Base-by-base conservation (phyloP, 768 basidiomycete genomes). In the Daedaleopsis nitida region DNA sequence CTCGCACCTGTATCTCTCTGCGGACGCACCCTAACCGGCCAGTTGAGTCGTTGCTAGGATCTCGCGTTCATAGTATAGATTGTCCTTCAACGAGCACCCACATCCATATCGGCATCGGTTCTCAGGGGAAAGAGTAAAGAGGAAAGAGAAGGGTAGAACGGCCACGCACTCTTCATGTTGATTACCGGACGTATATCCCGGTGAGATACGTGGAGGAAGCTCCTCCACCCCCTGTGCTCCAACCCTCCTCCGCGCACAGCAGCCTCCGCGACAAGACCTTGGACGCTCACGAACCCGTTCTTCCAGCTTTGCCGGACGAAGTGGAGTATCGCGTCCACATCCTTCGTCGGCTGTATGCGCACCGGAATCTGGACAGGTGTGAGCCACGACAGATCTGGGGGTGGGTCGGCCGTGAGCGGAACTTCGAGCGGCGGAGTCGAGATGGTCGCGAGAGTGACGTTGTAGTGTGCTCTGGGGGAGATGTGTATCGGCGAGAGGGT, bases 241-340 rank as follows among this genome's bases (percentile, higher is more conserved):
- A 77, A 67, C 1, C 71, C 63, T 1, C 89, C 89, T 13, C 88
- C 88, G 48, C 75, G 78, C 7, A 91, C 75, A 14, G 68, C 57
- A 4, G 81, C 80, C 32, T 76, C 66, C 2, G 75, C 76, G 19
- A 85, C 73, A 49, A 79, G 69, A 5, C 78, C 80, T 34, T 67
- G 71, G 19, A 87, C 73, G 47, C 76, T 75, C 55, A 86, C 73
- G 6, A 68, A 72, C 1, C 88, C 87, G 14, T 72, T 70, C 45
- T 71, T 73, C 90, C 90, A 92, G 19, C 83, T 79, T 27, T 86
- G 79, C 48, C 78, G 78, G 27, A 83, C 69, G 64, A 90, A 91
- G 12, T 77, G 73, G 2, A 76, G 55, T 11, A 90, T 66, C 0
- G 76, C 72, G 1, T 80, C 78, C 0, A 78, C 70, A 66, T 89